Conservation (phyloP, 23 red algal species). For the Chondrus crispus region DNA sequence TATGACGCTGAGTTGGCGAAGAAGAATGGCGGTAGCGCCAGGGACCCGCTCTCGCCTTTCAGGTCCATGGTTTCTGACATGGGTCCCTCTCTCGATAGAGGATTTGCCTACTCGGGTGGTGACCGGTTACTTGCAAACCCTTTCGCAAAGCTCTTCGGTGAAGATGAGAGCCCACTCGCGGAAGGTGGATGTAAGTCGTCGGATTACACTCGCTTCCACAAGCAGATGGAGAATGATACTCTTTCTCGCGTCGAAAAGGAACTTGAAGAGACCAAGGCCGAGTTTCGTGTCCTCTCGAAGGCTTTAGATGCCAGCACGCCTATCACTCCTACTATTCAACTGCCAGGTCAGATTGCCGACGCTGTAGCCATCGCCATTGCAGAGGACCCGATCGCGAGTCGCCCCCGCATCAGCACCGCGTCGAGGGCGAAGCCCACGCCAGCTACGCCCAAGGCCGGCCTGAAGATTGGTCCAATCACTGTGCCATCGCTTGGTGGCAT, state of each 20-base stretch:
- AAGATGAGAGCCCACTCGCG: constrained; percentile 19
- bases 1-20: constrained; percentile 34
- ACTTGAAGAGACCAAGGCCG: constrained; percentile 47
- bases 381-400: background rate
- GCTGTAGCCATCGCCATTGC: background rate
- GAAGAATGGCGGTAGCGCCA: background rate
- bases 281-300: constrained; percentile 47
- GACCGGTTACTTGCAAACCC: constrained; percentile 44
- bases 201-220: constrained; percentile 46
- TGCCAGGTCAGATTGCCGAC: constrained; percentile 32
- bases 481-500: too few species aligned
- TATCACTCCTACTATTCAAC: background rate
- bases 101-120: constrained; percentile 45
- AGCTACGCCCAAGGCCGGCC: background rate
- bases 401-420: constrained; percentile 14
- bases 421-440: background rate
- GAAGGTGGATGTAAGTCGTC: constrained; percentile 43
- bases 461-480: constrained; percentile 21
- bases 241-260: constrained; percentile 55
- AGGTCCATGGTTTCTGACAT: constrained; percentile 42
- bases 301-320: constrained; percentile 41
- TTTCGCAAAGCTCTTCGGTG: constrained; percentile 36
- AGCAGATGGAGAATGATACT: constrained; percentile 56
- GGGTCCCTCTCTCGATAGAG: constrained; percentile 48
- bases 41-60: constrained; percentile 25